Base-by-base conservation (phyloP, 768 basidiomycete genomes). In the Leucocoprinus leucothites region DNA sequence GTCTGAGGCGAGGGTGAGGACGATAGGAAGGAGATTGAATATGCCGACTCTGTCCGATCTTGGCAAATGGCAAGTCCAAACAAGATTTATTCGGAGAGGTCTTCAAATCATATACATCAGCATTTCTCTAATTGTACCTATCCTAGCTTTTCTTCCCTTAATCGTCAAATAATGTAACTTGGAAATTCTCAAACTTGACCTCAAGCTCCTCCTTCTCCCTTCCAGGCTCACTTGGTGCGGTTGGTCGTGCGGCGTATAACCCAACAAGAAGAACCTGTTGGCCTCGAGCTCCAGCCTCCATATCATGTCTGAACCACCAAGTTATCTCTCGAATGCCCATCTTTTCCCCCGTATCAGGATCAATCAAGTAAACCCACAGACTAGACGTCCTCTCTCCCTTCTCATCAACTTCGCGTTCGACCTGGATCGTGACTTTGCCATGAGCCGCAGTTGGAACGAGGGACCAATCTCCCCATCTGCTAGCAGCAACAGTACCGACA, bases 261-360 rank as follows among this genome's bases (percentile, higher is more conserved):
- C 68, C 68, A 22, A 69, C 60, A 9, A 69, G 59, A 14, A 69
- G 45, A 34, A 51, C 59, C 16, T 63, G 59, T 4, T 56, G 56
- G 1, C 40, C n/a, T 8, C 48, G 48, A 14, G 57, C 58, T n/a
- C 36, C 42, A 16, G 51, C 59, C 9, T 58, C 56, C 11, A 67
- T 57, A 49, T 68, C 68, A 48, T 67, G 64, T 41, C 68, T 59
- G 55, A 69, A 69, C 64, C 64, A 69, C 68, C 68, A 69, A 25
- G 68, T 69, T 18, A 69, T 61, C 53, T 69, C 68, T 34, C 68
- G 58, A 34, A 69, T 68, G 0, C 68, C 68, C 31, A 59, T 28
- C 57, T 68, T 68, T 53, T 69, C 65, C 11, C 68, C 68, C 6
- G 67, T 69, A 49, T 67, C 63, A 25, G 63, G 63, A 40, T 69